Conservation (phyloP, 2,329 filamentous ascomycete genomes). For the Tolypocladium ophioglossoides region DNA sequence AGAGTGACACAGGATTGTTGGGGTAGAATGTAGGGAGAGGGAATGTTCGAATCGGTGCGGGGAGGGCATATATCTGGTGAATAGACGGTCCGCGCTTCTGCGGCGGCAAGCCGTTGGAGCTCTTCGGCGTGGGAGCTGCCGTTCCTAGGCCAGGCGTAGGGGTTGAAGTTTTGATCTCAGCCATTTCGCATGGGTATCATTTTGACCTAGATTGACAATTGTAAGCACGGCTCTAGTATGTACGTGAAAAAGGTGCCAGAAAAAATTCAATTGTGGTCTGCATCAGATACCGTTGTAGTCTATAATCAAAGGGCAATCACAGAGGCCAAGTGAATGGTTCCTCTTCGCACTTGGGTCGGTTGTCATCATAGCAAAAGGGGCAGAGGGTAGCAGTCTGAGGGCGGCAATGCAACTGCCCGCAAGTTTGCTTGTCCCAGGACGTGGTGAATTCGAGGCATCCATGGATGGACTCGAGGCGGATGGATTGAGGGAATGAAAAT, state of each 20-base stretch:
- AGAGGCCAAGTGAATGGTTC: conserved; percentile 47
- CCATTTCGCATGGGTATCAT: conserved; percentile 35
- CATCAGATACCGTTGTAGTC: conserved; percentile 99
- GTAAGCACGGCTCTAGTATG: not conserved
- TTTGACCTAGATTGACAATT: conserved; percentile 24
- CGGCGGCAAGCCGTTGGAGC: conserved; percentile 5
- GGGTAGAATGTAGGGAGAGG: conserved; percentile 83
- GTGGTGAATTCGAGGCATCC: not conserved
- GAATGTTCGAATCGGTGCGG: conserved; percentile 70
- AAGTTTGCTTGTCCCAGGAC: not conserved
- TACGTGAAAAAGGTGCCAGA: conserved; percentile 1
- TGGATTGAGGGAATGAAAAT: not conserved
- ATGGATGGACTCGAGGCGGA: not conserved
- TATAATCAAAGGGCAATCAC: conserved; percentile 57
- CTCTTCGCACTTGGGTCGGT: conserved; percentile 45
- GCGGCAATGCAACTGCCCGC: not conserved
- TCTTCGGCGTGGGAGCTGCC: conserved; percentile 7
- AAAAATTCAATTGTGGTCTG: conserved; percentile 14
- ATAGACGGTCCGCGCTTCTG: conserved; percentile 32
- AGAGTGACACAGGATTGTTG: conserved; percentile 79
- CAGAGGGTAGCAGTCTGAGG: not conserved
- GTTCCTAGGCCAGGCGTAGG: conserved; percentile 6
- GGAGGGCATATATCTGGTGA: conserved; percentile 70
- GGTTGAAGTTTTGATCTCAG: conserved; percentile 23
- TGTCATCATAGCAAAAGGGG: conserved; percentile 47